Evolutionary conservation across 108 stramenopile genomes (phyloP).

Genomic region (Phaeodactylum tricornutum): DNA sequence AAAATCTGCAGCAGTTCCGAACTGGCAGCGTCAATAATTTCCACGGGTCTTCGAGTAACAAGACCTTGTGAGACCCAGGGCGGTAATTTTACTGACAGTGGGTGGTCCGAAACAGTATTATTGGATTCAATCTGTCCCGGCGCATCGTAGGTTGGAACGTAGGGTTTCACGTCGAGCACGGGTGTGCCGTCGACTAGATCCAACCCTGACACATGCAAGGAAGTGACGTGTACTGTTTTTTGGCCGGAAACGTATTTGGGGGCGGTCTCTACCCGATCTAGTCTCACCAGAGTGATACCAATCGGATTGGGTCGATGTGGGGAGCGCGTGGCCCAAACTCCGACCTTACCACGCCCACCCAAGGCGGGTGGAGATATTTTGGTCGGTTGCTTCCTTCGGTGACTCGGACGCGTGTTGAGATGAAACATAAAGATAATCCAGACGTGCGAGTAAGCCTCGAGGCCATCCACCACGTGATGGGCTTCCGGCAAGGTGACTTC

Average conservation of each 20-base stretch:
- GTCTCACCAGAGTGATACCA: slow-evolving; percentile 80
- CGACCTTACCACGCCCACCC: slow-evolving; percentile 86
- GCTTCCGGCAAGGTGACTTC: slow-evolving; percentile 38
- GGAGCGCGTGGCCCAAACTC: slow-evolving; percentile 91
- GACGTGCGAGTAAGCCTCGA: slow-evolving; percentile 82
- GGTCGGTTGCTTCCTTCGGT: slow-evolving; percentile 31
- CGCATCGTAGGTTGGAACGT: slow-evolving; percentile 79
- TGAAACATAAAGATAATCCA: slow-evolving; percentile 97
- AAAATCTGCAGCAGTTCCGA: slow-evolving; percentile 32
- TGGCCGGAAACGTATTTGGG: slow-evolving; percentile 2
- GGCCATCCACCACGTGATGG: slow-evolving; percentile 27
- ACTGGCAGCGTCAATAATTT: slow-evolving; percentile 26
- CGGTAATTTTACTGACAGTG: no score
- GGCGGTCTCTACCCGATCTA: slow-evolving; percentile 46
- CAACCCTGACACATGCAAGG: slow-evolving; percentile 63
- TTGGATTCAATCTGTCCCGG: no score
- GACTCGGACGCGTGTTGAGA: slow-evolving; percentile 68
- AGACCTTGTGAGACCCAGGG: slow-evolving; percentile 65
- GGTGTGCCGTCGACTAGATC: slow-evolving; percentile 95
- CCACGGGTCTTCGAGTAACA: slow-evolving; percentile 42
- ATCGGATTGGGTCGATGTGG: slow-evolving; percentile 96
- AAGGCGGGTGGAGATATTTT: slow-evolving; percentile 81
- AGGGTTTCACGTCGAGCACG: slow-evolving; percentile 89
- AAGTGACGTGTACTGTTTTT: slow-evolving; percentile 11
- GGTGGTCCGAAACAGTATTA: slow-evolving; percentile 2